Evolutionary conservation across 139 green algal genomes (phyloP).

Genomic region (Gonium pectorale): DNA sequence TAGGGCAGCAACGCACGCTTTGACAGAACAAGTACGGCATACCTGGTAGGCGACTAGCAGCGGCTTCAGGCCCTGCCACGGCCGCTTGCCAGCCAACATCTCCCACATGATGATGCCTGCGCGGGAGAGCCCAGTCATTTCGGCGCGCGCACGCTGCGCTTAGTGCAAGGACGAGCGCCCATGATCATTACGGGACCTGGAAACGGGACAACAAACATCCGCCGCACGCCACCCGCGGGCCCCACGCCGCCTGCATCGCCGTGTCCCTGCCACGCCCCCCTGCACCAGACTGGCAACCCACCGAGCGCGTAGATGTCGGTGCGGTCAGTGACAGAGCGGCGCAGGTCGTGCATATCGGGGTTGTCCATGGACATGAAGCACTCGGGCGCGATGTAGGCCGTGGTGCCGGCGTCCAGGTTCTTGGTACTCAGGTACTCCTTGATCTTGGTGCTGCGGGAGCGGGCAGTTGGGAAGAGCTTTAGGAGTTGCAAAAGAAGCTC

Average conservation of each 20-base stretch:
- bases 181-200: too few relatives aligned
- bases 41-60: constrained; percentile 49
- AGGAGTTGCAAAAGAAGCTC: too few relatives aligned
- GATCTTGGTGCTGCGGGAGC: constrained; percentile 36
- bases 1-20: too few relatives aligned
- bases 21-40: too few relatives aligned
- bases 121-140: not conserved
- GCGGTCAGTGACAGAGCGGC: constrained; percentile 29
- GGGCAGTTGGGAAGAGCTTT: too few relatives aligned
- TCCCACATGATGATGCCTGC: constrained; percentile 59
- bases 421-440: constrained; percentile 55
- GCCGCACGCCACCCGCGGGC: too few relatives aligned
- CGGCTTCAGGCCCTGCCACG: constrained; percentile 46
- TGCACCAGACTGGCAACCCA: not conserved
- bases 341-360: constrained; percentile 45
- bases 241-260: too few relatives aligned
- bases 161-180: too few relatives aligned
- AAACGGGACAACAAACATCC: too few relatives aligned
- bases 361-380: constrained; percentile 52
- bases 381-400: constrained; percentile 58
- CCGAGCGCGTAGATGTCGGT: constrained; percentile 43
- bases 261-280: too few relatives aligned
- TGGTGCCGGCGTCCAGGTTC: constrained; percentile 52
- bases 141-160: too few relatives aligned
- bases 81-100: constrained; percentile 53